Base-by-base conservation (phyloP, 768 basidiomycete genomes). In the Crucibulum laeve region DNA sequence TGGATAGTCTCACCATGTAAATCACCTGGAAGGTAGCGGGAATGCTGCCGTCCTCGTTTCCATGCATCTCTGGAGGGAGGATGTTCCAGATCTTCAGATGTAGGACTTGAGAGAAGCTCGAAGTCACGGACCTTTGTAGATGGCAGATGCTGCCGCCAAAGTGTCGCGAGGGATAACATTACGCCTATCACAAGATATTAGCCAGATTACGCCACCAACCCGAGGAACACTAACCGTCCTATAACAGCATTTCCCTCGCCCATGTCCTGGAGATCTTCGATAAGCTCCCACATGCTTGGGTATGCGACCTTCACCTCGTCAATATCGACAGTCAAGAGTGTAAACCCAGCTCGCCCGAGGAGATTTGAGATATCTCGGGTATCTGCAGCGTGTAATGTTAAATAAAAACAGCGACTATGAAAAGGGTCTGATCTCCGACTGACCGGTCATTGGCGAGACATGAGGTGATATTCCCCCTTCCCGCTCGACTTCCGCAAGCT, bases 391-490 rank as follows among this genome's bases (percentile, higher is more conserved):
- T 37, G 33, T 37, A 45, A 25, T 22, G 41, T 25, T 19, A 38
- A 38, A 30, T 38, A 24, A 17, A 15, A 36, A 34, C 22, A 25
- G 14, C 25, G 5, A 32, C 5, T 8, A 24, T 15, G 25, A 14
- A 45, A 3, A 30, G 26, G 32, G 39, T n/a, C n/a, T n/a, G n/a
- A n/a, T n/a, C n/a, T n/a, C n/a, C 8, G 28, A 53, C 74, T 23
- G 45, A 92, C 94, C 89, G 48, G 94, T 93, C 96, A 99, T 98
- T 1, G 96, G 96, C 1, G 95, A 98, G 25, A 99, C 65, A 45
- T 91, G 87, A 4, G 94, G 93, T n/a, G 93, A 93, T 42, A 99
- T 87, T 1, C 96, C 96, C 5, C 96, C 96, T 61, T 95, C 86
- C 6, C 93, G 80, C 55, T 99, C 95, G 17, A 84, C 70, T 68